Conservation (phyloP, 2,329 filamentous ascomycete genomes). For the Endoconidiophora laricicola region DNA sequence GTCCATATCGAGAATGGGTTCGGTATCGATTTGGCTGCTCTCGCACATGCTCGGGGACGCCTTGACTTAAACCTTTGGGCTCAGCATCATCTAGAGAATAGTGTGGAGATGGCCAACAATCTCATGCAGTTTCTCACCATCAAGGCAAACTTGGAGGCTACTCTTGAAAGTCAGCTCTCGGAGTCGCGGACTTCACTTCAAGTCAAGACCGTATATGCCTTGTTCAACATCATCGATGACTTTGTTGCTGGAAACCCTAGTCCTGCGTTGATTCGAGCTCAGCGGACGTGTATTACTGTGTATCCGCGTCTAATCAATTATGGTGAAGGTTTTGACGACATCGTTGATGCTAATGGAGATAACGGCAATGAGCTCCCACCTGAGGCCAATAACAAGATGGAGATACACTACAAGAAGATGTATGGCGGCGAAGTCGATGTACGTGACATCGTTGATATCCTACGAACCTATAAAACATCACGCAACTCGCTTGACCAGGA, state of each 20-base stretch:
- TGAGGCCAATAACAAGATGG: constrained; percentile 78
- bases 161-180: background rate
- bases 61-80: constrained; percentile 73
- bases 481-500: constrained; percentile 75
- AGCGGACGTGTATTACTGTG: constrained; percentile 75
- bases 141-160: constrained; percentile 60
- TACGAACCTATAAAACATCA: constrained; percentile 79
- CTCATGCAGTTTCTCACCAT: constrained; percentile 68
- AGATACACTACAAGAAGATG: constrained; percentile 96
- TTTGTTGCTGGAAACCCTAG: constrained; percentile 41
- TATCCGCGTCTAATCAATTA: constrained; percentile 96
- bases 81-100: constrained; percentile 49
- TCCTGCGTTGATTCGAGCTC: constrained; percentile 60
- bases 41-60: constrained; percentile 65
- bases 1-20: constrained; percentile 67
- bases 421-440: constrained; percentile 83
- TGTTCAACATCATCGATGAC: constrained; percentile 66
- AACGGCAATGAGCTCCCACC: constrained; percentile 66
- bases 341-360: constrained; percentile 72
- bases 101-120: constrained; percentile 49
- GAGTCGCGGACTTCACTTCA: constrained; percentile 51
- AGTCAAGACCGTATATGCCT: constrained; percentile 66
- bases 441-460: constrained; percentile 65
- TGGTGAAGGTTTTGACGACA: constrained; percentile 76
- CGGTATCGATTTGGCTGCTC: constrained; percentile 70